phyloP scores from a whole-genome alignment of 495 filamentous ascomycete species.

The Lophium mytilinum region DNA sequence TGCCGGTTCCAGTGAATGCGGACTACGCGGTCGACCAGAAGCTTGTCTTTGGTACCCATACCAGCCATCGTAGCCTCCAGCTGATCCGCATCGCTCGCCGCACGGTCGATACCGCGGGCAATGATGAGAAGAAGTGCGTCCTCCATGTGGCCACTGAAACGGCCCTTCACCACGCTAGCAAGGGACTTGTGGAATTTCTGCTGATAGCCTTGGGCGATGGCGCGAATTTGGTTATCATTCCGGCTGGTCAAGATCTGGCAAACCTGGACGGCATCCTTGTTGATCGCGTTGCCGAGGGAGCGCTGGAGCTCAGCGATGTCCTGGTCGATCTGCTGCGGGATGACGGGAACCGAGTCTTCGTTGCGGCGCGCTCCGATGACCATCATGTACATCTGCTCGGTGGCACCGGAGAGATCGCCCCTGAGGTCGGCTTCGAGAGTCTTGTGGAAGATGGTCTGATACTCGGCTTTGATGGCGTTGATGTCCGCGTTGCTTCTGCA shows the following conservation, averaged over 20 bases:
- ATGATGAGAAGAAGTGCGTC: constrained; percentile 73
- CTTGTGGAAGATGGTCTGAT: constrained; percentile 53
- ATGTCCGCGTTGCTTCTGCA: constrained; percentile 79
- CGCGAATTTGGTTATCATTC: constrained; percentile 71
- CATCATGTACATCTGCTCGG: constrained; percentile 68
- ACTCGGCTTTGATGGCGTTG: constrained; percentile 67
- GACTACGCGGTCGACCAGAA: constrained; percentile 65
- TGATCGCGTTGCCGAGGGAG: constrained; percentile 60
- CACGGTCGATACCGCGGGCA: constrained; percentile 65
- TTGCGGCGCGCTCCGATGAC: constrained; percentile 61
- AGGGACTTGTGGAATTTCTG: constrained; percentile 56
- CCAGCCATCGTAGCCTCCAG: constrained; percentile 85
- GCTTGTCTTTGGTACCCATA: constrained; percentile 74
- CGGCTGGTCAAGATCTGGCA: constrained; percentile 64
- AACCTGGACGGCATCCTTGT: constrained; percentile 68
- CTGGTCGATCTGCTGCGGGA: constrained; percentile 58
- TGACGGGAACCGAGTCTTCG: constrained; percentile 66
- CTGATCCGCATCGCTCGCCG: constrained; percentile 68
- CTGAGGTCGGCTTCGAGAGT: constrained; percentile 60
- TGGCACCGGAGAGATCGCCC: constrained; percentile 76
- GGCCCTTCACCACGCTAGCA: constrained; percentile 62
- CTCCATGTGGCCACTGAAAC: constrained; percentile 91
- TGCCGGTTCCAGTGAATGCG: constrained; percentile 69
- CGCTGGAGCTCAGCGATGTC: constrained; percentile 66
- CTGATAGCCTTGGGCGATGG: constrained; percentile 64